A percentile compares a stretch with the other conserved stretches of the same genome.
phyloP scores from a whole-genome alignment of 2,329 filamentous ascomycete genomes.

The Ophiostoma sp. region DNA sequence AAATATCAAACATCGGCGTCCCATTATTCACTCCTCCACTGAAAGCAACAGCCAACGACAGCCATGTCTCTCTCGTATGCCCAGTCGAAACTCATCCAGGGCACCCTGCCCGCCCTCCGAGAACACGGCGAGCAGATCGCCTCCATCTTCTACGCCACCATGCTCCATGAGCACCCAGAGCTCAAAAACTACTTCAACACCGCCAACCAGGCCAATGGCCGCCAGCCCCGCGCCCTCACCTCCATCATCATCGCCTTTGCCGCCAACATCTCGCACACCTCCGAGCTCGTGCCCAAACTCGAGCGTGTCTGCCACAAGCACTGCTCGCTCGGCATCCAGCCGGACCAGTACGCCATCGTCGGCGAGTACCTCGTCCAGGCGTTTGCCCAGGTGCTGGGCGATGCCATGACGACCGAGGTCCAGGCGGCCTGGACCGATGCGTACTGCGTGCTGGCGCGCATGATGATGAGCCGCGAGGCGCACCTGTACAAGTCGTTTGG shows the following conservation, averaged over 20 bases:
- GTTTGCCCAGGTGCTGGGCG: slow-evolving; percentile 62
- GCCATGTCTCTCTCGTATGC: slow-evolving; percentile 42
- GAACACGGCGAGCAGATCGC: slow-evolving; percentile 65
- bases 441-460: slow-evolving; percentile 67
- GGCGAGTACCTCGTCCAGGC: slow-evolving; percentile 63
- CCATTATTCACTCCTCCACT: not conserved
- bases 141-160: slow-evolving; percentile 64
- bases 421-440: slow-evolving; percentile 64
- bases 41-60: no score
- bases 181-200: slow-evolving; percentile 67
- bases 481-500: slow-evolving; percentile 57
- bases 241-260: slow-evolving; percentile 65
- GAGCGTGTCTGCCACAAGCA: slow-evolving; percentile 66
- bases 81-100: slow-evolving; percentile 61
- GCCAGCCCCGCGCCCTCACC: slow-evolving; percentile 58
- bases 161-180: slow-evolving; percentile 60
- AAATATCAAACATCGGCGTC: not conserved
- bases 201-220: slow-evolving; percentile 57
- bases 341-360: slow-evolving; percentile 66
- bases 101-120: slow-evolving; percentile 63
- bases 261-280: slow-evolving; percentile 60
- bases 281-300: slow-evolving; percentile 49
- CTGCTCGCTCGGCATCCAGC: slow-evolving; percentile 61
- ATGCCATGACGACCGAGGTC: slow-evolving; percentile 59
- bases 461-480: slow-evolving; percentile 63